Evolutionary conservation across 2,329 filamentous ascomycete species (phyloP).

Genomic region (Fusarium liriodendri): DNA sequence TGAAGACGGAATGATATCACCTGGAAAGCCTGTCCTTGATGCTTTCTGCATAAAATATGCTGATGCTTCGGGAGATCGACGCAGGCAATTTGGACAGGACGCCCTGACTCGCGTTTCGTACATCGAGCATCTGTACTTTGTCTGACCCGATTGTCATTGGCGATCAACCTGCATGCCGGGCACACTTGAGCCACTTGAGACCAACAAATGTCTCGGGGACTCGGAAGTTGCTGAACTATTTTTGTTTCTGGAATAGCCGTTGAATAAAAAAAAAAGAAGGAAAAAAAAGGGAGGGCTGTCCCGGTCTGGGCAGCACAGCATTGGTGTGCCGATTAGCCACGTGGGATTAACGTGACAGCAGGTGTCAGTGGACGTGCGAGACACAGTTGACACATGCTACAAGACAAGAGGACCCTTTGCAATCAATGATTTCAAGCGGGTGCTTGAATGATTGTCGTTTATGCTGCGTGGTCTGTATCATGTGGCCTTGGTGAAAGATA

Average conservation of each 20-base stretch:
- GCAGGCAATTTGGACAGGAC: constrained; percentile 27
- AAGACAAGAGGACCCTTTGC: neutral
- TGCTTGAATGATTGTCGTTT: neutral
- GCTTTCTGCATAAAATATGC: constrained; percentile 10
- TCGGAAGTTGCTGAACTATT: constrained; percentile 3
- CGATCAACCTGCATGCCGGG: constrained; percentile 14
- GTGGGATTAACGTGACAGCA: constrained; percentile 40
- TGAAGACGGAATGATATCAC: neutral
- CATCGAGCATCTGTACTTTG: neutral
- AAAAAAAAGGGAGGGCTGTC: neutral
- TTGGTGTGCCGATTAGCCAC: constrained; percentile 29
- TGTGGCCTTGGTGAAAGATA: neutral
- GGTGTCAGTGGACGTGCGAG: constrained; percentile 17
- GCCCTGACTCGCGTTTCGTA: constrained; percentile 37
- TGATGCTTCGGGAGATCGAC: constrained; percentile 42
- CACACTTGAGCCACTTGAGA: constrained; percentile 6
- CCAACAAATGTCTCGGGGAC: constrained; percentile 18
- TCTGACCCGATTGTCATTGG: constrained; percentile 12
- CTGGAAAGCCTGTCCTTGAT: constrained; percentile 1
- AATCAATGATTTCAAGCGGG: neutral
- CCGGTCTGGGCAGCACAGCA: constrained; percentile 15
- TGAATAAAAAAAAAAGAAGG: neutral
- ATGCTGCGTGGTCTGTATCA: neutral
- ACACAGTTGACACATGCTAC: neutral
- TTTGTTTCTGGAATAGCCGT: constrained; percentile 22